A percentile compares a stretch with the other conserved stretches of the same genome.
Conservation (phyloP, 345 rosid species). For the Diplotaxis tenuifolia region DNA sequence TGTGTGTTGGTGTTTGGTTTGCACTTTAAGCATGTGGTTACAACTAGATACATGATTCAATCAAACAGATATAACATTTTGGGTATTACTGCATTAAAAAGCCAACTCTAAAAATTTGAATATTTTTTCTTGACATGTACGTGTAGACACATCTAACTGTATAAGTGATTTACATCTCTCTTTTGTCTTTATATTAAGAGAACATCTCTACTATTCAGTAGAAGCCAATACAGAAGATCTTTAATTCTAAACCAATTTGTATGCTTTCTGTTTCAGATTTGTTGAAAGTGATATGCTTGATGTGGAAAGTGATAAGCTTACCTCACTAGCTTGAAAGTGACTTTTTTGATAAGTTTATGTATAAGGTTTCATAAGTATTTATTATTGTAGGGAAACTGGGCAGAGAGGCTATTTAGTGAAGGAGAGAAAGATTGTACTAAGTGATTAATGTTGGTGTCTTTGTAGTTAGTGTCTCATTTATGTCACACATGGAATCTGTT, state of each 20-base stretch:
- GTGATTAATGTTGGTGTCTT: conserved; percentile 8
- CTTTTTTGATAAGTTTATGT: not conserved
- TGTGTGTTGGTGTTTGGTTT: conserved; percentile 3
- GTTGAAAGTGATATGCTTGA: not conserved
- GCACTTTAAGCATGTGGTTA: not conserved
- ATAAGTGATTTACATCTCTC: too few species aligned
- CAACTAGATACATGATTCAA: not conserved
- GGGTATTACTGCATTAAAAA: not conserved
- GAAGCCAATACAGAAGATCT: too few species aligned
- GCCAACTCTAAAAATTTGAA: not conserved
- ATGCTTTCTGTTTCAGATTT: too few species aligned
- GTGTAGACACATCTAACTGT: too few species aligned
- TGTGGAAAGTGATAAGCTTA: not conserved
- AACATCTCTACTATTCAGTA: too few species aligned
- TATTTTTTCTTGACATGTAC: not conserved
- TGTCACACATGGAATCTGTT: conserved; percentile 33
- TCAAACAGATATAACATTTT: not conserved
- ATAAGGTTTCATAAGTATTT: not conserved
- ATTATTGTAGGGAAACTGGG: not conserved
- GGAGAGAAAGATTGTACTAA: conserved; percentile 5
- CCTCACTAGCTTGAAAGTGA: not conserved
- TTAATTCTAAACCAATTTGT: too few species aligned
- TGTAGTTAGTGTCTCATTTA: conserved; percentile 24
- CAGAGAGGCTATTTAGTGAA: conserved; percentile 2
- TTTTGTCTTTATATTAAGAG: too few species aligned